A percentile compares a stretch with the other conserved stretches of the same genome.
These are phyloP conservation scores for Hericium coralloides DNA, from an alignment of 768 basidiomycete genomes.

Conservation along the genomic window DNA sequence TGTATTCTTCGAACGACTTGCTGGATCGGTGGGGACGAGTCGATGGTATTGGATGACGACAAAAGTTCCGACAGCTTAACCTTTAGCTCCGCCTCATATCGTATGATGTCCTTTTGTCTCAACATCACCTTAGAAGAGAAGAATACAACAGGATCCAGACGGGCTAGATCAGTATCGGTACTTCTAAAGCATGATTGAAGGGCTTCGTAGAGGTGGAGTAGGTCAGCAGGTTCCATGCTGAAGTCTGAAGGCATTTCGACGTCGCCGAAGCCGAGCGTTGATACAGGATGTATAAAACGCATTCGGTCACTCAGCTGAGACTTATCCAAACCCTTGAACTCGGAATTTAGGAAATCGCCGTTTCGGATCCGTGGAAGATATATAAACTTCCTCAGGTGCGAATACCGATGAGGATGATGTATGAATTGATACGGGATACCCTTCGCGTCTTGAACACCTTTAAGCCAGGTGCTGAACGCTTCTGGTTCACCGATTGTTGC, in stretches of 20 bases:
- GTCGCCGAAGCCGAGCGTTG: constrained; percentile 45
- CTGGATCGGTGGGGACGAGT: constrained; percentile 25
- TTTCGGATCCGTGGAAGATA: constrained; percentile 32
- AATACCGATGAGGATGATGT: constrained; percentile 60
- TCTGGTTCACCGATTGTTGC: constrained; percentile 64
- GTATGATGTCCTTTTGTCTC: constrained; percentile 50
- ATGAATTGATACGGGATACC: constrained; percentile 53
- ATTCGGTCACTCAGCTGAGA: constrained; percentile 31
- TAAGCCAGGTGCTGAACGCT: constrained; percentile 57
- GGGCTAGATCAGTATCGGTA: constrained; percentile 17
- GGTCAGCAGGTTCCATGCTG: constrained; percentile 52
- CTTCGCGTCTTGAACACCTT: constrained; percentile 48
- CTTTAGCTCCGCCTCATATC: constrained; percentile 50
- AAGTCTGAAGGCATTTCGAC: constrained; percentile 50
- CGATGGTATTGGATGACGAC: constrained; percentile 25
- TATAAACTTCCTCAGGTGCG: constrained; percentile 60
- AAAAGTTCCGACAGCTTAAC: constrained; percentile 29
- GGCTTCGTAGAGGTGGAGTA: constrained; percentile 41
- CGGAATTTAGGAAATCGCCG: constrained; percentile 2
- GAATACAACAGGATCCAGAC: constrained; percentile 35
- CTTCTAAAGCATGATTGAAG: constrained; percentile 19
- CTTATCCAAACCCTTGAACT: constrained; percentile 30
- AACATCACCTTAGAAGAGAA: constrained; percentile 35
- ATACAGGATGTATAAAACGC: constrained; percentile 56
- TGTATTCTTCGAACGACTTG: constrained; percentile 32